Base-by-base conservation (phyloP, 495 filamentous ascomycete genomes). In the Podospora tetraspora region DNA sequence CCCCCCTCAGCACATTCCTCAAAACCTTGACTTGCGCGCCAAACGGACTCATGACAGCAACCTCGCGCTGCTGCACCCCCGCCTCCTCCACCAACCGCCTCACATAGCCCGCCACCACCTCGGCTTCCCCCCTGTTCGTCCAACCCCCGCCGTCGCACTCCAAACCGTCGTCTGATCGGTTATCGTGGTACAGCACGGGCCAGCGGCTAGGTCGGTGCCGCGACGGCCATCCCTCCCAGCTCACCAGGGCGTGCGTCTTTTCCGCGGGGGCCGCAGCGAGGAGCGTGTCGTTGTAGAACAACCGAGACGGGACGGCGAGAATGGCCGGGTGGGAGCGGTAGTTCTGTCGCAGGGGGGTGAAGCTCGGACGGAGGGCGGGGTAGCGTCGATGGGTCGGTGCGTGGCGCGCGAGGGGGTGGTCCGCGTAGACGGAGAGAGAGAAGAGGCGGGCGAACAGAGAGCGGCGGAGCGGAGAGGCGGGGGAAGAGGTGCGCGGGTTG, bases 281-380 rank as follows among this genome's bases (percentile, higher is more conserved):
- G 3, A 88, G 76, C 0, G 84, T 87, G 68, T 87, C 81, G 69
- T 77, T 59, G 70, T 88, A 88, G 72, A 86, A 87, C 16, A 87
- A 76, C 0, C 75, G 67, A 9, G 81, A 84, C 7, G 85, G 84
- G 19, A 85, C 76, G 1, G 84, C 81, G 23, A 88, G 73, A 69
- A 88, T 87, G 59, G 85, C 79, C 3, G 84, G 82, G 69, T 88
- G 85, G 22, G 84, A 86, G 60, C 85, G 82, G 71, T 87, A 87
- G 70, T 88, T 88, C n/a, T 82, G 77, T n/a, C 82, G 80, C 0
- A 88, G 77, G 61, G 86, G 86, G 37, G 81, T 75, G 67, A 87
- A 87, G 2, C 84, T 76, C 29, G 85, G 83, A 7, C 79, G 79
- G 16, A 79, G 67, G 21, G 75, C 70, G 16, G 76, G 74, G 58